phyloP scores from a whole-genome alignment of 805 yeast species.

The Suhomyces prunicola region DNA sequence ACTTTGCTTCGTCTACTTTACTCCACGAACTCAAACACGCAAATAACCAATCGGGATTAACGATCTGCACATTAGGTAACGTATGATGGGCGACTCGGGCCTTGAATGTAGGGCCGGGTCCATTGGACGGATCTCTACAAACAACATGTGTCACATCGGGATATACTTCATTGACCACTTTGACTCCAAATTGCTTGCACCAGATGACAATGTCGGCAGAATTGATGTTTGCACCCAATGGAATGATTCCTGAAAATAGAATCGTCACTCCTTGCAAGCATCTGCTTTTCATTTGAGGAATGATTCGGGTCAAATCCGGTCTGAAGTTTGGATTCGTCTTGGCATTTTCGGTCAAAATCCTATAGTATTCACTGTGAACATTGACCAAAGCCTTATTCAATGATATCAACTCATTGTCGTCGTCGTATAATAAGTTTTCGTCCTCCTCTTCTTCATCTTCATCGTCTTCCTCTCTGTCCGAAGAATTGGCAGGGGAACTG shows the following conservation, averaged over 20 bases:
- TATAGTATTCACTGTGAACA: conserved; percentile 69
- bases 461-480: conserved; percentile 23
- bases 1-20: conserved; percentile 60
- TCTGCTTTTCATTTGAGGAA: conserved; percentile 68
- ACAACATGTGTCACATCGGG: conserved; percentile 84
- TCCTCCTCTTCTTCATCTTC: conserved; percentile 28
- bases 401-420: conserved; percentile 70
- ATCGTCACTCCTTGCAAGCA: conserved; percentile 69
- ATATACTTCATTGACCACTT: conserved; percentile 66
- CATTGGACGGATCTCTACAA: conserved; percentile 62
- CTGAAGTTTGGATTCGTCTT: conserved; percentile 12
- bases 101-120: conserved; percentile 60
- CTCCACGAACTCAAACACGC: conserved; percentile 80
- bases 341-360: conserved; percentile 34
- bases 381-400: conserved; percentile 59
- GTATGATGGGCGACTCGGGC: conserved; percentile 72
- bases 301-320: conserved; percentile 67
- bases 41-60: conserved; percentile 90
- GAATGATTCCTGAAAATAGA: conserved; percentile 85
- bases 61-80: conserved; percentile 67
- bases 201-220: conserved; percentile 86
- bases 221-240: conserved; percentile 70
- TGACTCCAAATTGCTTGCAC: conserved; percentile 91
- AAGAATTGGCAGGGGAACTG: conserved; percentile 12
- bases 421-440: conserved; percentile 64